Percentiles rank a stretch among this genome's conserved stretches.
These are phyloP conservation scores for Chrysanthemum lavandulifolium DNA, from an alignment of 129 eudicot genomes.

Conservation along the genomic window DNA sequence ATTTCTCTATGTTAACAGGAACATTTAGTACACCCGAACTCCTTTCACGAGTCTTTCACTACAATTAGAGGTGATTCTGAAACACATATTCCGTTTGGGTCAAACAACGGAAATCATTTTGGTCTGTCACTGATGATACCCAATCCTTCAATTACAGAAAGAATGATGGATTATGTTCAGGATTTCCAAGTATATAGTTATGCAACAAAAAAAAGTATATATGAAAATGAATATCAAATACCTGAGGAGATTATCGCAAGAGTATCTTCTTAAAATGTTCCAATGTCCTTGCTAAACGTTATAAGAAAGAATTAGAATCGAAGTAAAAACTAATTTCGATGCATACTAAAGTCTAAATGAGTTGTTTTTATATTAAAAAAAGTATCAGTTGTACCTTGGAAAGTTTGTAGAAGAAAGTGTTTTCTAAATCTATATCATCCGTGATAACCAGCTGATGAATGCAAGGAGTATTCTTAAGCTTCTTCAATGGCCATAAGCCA, in stretches of 20 bases:
- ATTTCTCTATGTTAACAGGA: no score
- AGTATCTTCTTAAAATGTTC: conserved; percentile 83
- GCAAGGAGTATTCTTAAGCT: no score
- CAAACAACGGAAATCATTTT: not conserved
- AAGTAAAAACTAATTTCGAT: no score
- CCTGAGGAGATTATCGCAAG: conserved; percentile 95
- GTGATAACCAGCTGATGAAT: no score
- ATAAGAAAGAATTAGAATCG: not conserved
- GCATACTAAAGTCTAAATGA: no score
- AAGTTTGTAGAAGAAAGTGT: no score
- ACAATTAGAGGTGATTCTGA: conserved; percentile 40
- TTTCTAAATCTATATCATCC: no score
- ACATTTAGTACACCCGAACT: conserved; percentile 46
- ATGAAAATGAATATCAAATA: conserved; percentile 19
- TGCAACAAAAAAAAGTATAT: not conserved
- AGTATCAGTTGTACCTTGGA: no score
- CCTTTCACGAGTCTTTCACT: conserved; percentile 40
- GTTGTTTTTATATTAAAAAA: no score
- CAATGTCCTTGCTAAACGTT: conserved; percentile 77
- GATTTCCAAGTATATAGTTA: not conserved
- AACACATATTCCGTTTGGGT: conserved; percentile 48
- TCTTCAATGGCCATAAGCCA: no score
- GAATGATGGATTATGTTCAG: conserved; percentile 52
- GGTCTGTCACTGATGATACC: conserved; percentile 55
- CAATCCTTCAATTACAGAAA: conserved; percentile 46